These are phyloP conservation scores for Boletus rex-veris DNA, from an alignment of 768 basidiomycete species.

Conservation along the genomic window DNA sequence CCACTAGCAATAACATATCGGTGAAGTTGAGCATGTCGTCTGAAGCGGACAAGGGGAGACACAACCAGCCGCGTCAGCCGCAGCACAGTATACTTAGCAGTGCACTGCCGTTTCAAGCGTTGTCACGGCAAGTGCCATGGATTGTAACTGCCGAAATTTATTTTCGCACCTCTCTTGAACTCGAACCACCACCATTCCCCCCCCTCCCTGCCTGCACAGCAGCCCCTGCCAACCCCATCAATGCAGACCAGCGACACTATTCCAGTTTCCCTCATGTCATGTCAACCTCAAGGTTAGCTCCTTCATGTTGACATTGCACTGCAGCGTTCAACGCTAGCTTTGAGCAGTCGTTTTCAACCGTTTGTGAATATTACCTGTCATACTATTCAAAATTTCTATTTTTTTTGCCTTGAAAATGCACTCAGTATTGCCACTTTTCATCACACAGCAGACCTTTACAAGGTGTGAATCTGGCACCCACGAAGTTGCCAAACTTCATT, in stretches of 20 bases:
- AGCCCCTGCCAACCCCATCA: neutral
- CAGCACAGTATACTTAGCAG: neutral
- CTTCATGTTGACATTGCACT: neutral
- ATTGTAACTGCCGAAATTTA: conserved; percentile 19
- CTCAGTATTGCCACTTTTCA: neutral
- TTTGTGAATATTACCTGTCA: neutral
- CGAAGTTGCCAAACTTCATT: neutral
- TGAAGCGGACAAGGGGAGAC: neutral
- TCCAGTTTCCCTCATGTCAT: neutral
- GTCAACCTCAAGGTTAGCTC: neutral
- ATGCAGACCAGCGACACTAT: neutral
- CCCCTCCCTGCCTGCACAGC: neutral
- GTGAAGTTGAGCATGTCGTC: conserved; percentile 32
- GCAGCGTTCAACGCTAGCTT: neutral
- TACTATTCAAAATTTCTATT: neutral
- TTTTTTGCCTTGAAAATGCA: neutral
- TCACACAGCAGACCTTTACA: neutral
- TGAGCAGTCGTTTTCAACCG: neutral
- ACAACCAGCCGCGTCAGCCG: neutral
- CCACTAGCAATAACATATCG: conserved; percentile 40
- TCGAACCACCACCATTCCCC: conserved; percentile 29
- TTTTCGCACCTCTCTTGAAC: conserved; percentile 25
- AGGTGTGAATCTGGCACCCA: neutral
- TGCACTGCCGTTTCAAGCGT: conserved; percentile 7
- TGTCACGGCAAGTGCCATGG: conserved; percentile 31